Percentiles rank a stretch among this genome's conserved stretches.
phyloP scores from a whole-genome alignment of 192 early-diverging fungal species.

The Gaertneriomyces sp. region DNA sequence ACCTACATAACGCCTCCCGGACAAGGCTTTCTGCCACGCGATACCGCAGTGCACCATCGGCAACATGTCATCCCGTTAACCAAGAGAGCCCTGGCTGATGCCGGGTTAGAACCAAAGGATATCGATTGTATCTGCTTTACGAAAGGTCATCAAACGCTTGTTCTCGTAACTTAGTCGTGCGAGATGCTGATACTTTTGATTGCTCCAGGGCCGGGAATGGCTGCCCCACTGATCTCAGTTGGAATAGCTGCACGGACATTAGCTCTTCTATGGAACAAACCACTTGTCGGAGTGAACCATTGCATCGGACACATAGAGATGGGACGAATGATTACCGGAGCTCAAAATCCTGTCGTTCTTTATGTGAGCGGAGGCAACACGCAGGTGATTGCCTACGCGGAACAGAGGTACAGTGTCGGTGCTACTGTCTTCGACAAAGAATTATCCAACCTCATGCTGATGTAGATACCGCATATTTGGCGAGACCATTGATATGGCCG shows the following conservation, averaged over 20 bases:
- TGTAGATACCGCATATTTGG: slow-evolving; percentile 90
- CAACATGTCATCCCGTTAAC: slow-evolving; percentile 68
- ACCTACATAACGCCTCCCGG: slow-evolving; percentile 97
- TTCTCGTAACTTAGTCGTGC: background rate
- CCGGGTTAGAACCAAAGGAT: slow-evolving; percentile 67
- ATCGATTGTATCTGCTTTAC: slow-evolving; percentile 95
- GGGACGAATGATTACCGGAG: slow-evolving; percentile 94
- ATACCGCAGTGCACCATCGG: slow-evolving; percentile 92
- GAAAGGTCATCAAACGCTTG: slow-evolving; percentile 57
- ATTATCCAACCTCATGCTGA: slow-evolving; percentile 8
- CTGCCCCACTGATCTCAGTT: slow-evolving; percentile 85
- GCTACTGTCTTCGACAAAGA: background rate
- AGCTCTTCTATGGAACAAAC: slow-evolving; percentile 84
- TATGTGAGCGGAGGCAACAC: slow-evolving; percentile 99
- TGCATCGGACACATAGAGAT: slow-evolving; percentile 99
- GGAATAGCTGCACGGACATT: slow-evolving; percentile 92
- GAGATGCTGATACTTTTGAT: background rate
- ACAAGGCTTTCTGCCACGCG: slow-evolving; percentile 89
- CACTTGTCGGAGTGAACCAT: slow-evolving; percentile 94
- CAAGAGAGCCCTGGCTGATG: slow-evolving; percentile 71
- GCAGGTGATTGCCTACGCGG: slow-evolving; percentile 97
- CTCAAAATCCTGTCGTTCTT: slow-evolving; percentile 88
- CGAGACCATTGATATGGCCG: slow-evolving; percentile 96
- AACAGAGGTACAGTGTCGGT: slow-evolving; percentile 55
- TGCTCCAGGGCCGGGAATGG: slow-evolving; percentile 89